These are phyloP conservation scores for Flaveria bidentis DNA, from an alignment of 129 eudicot genomes.

Conservation along the genomic window DNA sequence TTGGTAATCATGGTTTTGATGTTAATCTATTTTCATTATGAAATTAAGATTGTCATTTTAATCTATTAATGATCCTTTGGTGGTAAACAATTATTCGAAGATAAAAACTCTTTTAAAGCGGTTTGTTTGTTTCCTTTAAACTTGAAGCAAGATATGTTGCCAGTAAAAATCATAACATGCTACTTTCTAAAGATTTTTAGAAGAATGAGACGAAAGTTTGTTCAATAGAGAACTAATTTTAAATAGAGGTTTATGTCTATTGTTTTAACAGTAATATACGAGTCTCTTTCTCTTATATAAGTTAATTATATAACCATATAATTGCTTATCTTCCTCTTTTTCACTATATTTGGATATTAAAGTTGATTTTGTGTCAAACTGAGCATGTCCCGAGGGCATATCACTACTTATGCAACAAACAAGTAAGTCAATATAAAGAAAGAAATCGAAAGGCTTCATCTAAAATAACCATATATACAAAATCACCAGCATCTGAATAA, in stretches of 20 bases:
- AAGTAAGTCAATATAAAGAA: conserved; percentile 6
- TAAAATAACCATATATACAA: conserved; percentile 36
- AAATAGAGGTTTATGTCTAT: neutral
- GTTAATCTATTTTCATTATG: neutral
- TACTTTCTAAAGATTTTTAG: too few species aligned
- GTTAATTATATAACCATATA: too few species aligned
- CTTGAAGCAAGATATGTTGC: neutral
- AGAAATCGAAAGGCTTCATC: conserved; percentile 13
- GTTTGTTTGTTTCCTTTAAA: neutral
- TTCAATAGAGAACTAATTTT: neutral
- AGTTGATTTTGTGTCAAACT: too few species aligned
- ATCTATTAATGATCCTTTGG: neutral
- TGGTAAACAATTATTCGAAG: neutral
- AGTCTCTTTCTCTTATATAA: too few species aligned
- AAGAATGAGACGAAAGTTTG: too few species aligned
- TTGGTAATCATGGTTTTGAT: neutral
- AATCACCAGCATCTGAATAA: conserved; percentile 36
- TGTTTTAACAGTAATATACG: neutral
- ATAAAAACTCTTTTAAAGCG: neutral
- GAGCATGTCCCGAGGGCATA: neutral
- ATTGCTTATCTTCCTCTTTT: neutral
- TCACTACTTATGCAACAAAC: neutral
- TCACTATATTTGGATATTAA: neutral
- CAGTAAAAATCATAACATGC: too few species aligned
- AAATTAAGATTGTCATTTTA: neutral